A percentile compares a stretch with the other conserved stretches of the same genome.
phyloP scores from a whole-genome alignment of 129 eudicot species.

The Mikania micrantha region DNA sequence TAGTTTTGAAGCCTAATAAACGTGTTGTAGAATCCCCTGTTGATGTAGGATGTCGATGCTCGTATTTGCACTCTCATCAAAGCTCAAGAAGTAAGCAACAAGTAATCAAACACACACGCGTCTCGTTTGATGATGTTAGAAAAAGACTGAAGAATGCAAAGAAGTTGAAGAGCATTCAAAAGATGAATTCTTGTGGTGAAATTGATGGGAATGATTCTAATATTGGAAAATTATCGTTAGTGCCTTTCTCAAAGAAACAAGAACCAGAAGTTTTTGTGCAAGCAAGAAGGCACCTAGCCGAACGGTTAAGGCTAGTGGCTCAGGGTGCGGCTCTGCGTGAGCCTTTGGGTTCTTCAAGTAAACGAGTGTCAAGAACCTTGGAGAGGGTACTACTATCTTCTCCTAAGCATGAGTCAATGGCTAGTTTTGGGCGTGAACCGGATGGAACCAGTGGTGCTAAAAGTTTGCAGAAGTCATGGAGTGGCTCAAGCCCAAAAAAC shows the following conservation, averaged over 20 bases:
- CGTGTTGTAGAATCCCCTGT: slow-evolving; percentile 14
- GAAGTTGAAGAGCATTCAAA: slow-evolving; percentile 15
- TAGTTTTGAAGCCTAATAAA: slow-evolving; percentile 28
- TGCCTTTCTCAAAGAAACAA: slow-evolving; percentile 11
- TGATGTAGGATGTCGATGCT: slow-evolving; percentile 37
- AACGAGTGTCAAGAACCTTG: slow-evolving; percentile 36
- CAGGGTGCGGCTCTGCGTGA: slow-evolving; percentile 14
- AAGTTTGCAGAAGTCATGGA: slow-evolving; percentile 6
- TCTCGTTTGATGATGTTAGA: slow-evolving; percentile 17
- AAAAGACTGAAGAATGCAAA: slow-evolving; percentile 6
- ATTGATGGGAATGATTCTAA: background rate
- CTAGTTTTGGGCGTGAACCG: slow-evolving; percentile 9
- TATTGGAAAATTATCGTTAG: slow-evolving; percentile 15
- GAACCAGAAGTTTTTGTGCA: slow-evolving; percentile 45
- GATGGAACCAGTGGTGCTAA: slow-evolving; percentile 1
- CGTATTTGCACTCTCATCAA: slow-evolving; percentile 27
- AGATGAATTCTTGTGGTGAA: slow-evolving; percentile 10
- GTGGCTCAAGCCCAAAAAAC: background rate
- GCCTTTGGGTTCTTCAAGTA: slow-evolving; percentile 8
- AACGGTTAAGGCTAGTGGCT: slow-evolving; percentile 39
- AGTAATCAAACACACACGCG: slow-evolving; percentile 12
- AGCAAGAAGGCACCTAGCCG: slow-evolving; percentile 63
- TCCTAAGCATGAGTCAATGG: slow-evolving; percentile 35
- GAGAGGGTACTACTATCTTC: slow-evolving; percentile 39
- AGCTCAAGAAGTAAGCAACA: slow-evolving; percentile 22